Conservation (phyloP, 352 stramenopile species). For the Phytophthora fragariaefolia region DNA sequence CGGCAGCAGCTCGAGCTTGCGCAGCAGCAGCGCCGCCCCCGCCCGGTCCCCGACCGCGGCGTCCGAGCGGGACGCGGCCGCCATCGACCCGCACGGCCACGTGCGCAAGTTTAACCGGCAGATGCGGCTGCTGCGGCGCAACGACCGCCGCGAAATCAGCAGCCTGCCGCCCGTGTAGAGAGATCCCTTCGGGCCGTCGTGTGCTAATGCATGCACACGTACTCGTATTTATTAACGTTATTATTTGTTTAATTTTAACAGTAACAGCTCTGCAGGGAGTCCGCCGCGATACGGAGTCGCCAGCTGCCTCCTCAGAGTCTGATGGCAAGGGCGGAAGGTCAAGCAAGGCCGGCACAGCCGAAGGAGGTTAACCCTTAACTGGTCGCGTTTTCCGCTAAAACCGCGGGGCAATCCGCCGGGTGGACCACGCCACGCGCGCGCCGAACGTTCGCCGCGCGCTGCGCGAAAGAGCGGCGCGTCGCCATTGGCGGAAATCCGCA, state of each 20-base stretch:
- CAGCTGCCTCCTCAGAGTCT: not conserved
- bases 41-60: slow-evolving; percentile 2
- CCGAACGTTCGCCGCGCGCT: slow-evolving; percentile 17
- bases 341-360: too few species aligned
- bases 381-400: not conserved
- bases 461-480: slow-evolving; percentile 14
- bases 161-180: slow-evolving; percentile 43
- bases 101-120: slow-evolving; percentile 74
- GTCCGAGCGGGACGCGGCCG: slow-evolving; percentile 15
- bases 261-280: too few species aligned
- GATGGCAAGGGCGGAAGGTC: slow-evolving; percentile 1
- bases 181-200: too few species aligned
- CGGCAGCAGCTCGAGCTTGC: not conserved
- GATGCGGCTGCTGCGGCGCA: slow-evolving; percentile 70
- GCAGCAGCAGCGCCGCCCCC: slow-evolving; percentile 17
- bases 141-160: slow-evolving; percentile 53
- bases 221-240: too few species aligned
- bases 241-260: too few species aligned
- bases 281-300: not conserved
- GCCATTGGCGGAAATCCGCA: not conserved
- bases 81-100: slow-evolving; percentile 52
- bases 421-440: too few species aligned
- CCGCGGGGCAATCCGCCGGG: too few species aligned
- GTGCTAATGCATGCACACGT: too few species aligned
- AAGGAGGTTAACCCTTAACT: too few species aligned